Percentiles rank a stretch among this genome's conserved stretches.
These are phyloP conservation scores for Cladosporium cucumerinum DNA, from an alignment of 2,329 filamentous ascomycete genomes.

Conservation along the genomic window DNA sequence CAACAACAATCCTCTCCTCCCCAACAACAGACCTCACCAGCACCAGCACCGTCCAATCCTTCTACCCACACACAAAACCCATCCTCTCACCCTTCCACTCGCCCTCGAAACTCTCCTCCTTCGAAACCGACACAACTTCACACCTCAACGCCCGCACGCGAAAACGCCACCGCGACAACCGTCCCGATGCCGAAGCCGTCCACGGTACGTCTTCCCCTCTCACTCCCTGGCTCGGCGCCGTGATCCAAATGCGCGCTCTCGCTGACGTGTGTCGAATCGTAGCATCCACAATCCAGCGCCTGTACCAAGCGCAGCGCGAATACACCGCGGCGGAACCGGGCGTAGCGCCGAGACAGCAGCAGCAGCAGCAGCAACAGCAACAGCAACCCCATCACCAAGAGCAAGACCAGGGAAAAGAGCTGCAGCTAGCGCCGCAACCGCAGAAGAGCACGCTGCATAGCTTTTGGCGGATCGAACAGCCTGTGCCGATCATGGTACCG, in stretches of 20 bases:
- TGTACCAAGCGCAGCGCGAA: constrained; percentile 43
- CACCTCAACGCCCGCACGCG: constrained; percentile 56
- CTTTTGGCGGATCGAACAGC: constrained; percentile 45
- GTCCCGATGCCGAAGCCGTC: constrained; percentile 54
- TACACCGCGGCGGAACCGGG: constrained; percentile 26
- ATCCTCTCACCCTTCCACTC: constrained; percentile 5
- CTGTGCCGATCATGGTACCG: constrained; percentile 19
- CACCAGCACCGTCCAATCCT: constrained; percentile 29
- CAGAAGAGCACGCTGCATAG: constrained; percentile 47
- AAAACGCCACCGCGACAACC: constrained; percentile 57
- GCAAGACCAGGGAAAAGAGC: constrained; percentile 22
- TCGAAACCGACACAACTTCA: constrained; percentile 21
- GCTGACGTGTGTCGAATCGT: constrained; percentile 21
- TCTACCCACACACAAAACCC: constrained; percentile 32
- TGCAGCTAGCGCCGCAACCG: not conserved
- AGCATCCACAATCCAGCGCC: constrained; percentile 46
- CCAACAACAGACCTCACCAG: constrained; percentile 38
- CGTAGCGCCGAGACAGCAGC: constrained; percentile 28
- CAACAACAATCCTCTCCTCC: constrained; percentile 41
- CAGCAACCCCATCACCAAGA: constrained; percentile 15
- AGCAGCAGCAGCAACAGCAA: not conserved
- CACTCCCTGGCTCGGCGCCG: constrained; percentile 17
- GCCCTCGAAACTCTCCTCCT: constrained; percentile 11
- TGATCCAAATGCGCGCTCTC: constrained; percentile 20
- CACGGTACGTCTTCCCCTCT: constrained; percentile 42